Percentiles rank a stretch among this genome's conserved stretches.
These are phyloP conservation scores for Platanthera zijinensis DNA, from an alignment of 106 monocot species.

Conservation along the genomic window DNA sequence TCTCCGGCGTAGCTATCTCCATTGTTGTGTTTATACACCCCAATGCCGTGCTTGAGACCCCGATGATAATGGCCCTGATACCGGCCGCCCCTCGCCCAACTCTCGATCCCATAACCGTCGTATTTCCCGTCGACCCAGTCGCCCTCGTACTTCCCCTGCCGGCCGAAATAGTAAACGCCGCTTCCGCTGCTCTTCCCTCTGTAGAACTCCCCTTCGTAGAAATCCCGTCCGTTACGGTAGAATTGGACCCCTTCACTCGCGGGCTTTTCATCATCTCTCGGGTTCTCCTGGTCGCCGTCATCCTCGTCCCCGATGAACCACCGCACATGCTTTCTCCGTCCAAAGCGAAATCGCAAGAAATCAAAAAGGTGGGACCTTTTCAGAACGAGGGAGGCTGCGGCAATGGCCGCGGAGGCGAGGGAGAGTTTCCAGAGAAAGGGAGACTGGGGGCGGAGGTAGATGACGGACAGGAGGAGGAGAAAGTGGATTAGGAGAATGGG, in stretches of 20 bases:
- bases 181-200: conserved; percentile 36
- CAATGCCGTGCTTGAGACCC: conserved; percentile 36
- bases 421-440: conserved; percentile 8
- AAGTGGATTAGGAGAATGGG: neutral
- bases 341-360: neutral
- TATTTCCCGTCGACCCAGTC: conserved; percentile 51
- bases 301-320: conserved; percentile 55
- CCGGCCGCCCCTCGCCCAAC: conserved; percentile 45
- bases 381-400: neutral
- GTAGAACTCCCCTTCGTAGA: conserved; percentile 46
- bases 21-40: conserved; percentile 31
- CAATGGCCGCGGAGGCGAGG: conserved; percentile 8
- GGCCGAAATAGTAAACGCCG: conserved; percentile 34
- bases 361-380: neutral
- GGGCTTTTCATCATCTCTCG: neutral
- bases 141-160: conserved; percentile 45
- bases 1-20: conserved; percentile 48
- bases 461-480: conserved; percentile 5
- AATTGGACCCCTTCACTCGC: conserved; percentile 20
- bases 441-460: neutral
- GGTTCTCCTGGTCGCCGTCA: neutral
- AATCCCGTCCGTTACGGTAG: conserved; percentile 38
- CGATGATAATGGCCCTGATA: conserved; percentile 34
- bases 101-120: conserved; percentile 58
- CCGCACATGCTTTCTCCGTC: conserved; percentile 17